Conservation (phyloP, 1,284 basidiomycete species). For the Lentinus polychrous region DNA sequence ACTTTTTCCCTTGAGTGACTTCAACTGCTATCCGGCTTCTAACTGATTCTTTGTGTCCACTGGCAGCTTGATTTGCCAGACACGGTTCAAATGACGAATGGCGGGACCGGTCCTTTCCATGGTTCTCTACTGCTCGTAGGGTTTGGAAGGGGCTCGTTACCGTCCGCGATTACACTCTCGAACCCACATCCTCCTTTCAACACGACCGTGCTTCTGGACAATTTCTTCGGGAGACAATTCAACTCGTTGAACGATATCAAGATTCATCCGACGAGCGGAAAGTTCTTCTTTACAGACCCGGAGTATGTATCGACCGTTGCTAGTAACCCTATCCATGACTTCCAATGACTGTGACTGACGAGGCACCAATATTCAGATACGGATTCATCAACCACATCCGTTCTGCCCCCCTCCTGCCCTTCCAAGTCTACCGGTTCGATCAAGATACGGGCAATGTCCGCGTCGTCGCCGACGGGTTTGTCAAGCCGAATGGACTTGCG, state of each 20-base stretch:
- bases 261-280: slow-evolving; percentile 56
- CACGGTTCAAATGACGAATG: slow-evolving; percentile 63
- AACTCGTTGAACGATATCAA: slow-evolving; percentile 78
- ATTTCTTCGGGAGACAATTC: slow-evolving; percentile 67
- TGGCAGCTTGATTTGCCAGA: slow-evolving; percentile 32
- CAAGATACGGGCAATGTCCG: slow-evolving; percentile 55
- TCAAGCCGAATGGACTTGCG: slow-evolving; percentile 58
- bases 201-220: slow-evolving; percentile 26
- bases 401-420: slow-evolving; percentile 53
- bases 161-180: slow-evolving; percentile 59
- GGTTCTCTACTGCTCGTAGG: slow-evolving; percentile 58
- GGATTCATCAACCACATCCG: slow-evolving; percentile 63
- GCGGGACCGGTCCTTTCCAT: slow-evolving; percentile 63
- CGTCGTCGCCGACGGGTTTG: slow-evolving; percentile 66
- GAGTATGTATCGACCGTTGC: slow-evolving; percentile 36
- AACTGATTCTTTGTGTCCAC: not conserved
- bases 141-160: slow-evolving; percentile 57
- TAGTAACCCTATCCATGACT: too few species aligned
- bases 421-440: slow-evolving; percentile 71
- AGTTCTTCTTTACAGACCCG: slow-evolving; percentile 67
- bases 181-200: slow-evolving; percentile 52
- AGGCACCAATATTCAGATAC: slow-evolving; percentile 37
- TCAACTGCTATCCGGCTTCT: not conserved
- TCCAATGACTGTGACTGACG: not conserved
- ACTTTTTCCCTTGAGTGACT: slow-evolving; percentile 17